Evolutionary conservation across 495 filamentous ascomycete species (phyloP).

Genomic region (Podospora comata): DNA sequence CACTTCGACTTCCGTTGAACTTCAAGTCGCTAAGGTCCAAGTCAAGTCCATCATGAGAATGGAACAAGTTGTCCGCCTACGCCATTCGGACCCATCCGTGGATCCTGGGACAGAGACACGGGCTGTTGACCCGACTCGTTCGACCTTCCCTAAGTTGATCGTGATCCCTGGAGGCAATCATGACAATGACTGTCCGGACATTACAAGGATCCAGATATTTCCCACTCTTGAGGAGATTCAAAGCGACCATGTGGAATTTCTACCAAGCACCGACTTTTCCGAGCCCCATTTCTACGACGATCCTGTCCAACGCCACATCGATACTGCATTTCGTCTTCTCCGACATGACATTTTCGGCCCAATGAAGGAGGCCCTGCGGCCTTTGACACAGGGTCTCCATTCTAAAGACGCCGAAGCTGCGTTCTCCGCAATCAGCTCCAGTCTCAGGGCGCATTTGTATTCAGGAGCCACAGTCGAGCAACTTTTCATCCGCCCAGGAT

Average conservation of each 20-base stretch:
- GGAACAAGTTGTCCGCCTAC: not conserved
- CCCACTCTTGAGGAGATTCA: slow-evolving; percentile 62
- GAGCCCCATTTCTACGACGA: slow-evolving; percentile 53
- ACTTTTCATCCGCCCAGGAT: slow-evolving; percentile 40
- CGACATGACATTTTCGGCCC: slow-evolving; percentile 63
- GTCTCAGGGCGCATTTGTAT: slow-evolving; percentile 39
- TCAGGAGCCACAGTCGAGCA: slow-evolving; percentile 32
- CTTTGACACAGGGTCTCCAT: slow-evolving; percentile 32
- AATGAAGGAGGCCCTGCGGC: slow-evolving; percentile 54
- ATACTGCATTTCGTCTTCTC: slow-evolving; percentile 66
- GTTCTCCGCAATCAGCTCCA: slow-evolving; percentile 13
- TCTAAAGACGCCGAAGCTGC: not conserved
- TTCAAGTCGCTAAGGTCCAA: not conserved
- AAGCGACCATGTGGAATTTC: slow-evolving; percentile 52
- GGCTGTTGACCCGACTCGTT: not conserved
- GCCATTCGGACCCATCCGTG: not conserved
- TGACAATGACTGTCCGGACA: slow-evolving; percentile 16
- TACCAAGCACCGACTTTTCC: slow-evolving; percentile 51
- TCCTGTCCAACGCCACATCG: slow-evolving; percentile 55
- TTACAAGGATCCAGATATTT: slow-evolving; percentile 54
- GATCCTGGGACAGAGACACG: too few relatives aligned
- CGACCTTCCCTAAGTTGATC: slow-evolving; percentile 14
- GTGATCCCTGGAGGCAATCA: slow-evolving; percentile 16
- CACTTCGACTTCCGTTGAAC: not conserved
- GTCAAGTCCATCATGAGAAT: slow-evolving; percentile 8